Evolutionary conservation across 2,329 filamentous ascomycete species (phyloP).

Genomic region (Colletotrichum graminicola): DNA sequence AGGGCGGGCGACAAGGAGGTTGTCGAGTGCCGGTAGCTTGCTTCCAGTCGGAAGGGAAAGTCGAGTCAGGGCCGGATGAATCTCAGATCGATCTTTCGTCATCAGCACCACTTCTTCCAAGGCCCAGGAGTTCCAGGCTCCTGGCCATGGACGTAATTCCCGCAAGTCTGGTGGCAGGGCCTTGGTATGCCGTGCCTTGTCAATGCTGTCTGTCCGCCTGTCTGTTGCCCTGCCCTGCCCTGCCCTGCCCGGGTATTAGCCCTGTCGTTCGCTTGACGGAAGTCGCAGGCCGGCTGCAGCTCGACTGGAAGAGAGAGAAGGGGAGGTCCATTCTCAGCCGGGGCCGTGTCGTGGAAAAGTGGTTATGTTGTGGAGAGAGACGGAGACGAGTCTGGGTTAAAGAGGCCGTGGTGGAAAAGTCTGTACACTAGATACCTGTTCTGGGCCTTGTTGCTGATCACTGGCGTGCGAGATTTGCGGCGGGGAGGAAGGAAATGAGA

Average conservation of each 20-base stretch:
- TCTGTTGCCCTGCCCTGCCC: conserved; percentile 4
- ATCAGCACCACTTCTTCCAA: conserved; percentile 36
- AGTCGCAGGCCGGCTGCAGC: conserved; percentile 17
- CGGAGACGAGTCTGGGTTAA: conserved; percentile 16
- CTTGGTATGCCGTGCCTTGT: neutral
- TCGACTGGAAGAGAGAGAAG: neutral
- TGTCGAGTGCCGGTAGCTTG: neutral
- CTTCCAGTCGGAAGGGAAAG: conserved; percentile 1
- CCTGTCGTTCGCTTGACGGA: conserved; percentile 32
- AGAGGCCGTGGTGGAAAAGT: conserved; percentile 13
- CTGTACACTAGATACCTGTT: too few relatives aligned
- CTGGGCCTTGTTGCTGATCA: neutral
- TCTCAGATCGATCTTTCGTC: conserved; percentile 38
- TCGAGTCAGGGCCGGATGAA: conserved; percentile 20
- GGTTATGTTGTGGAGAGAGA: conserved; percentile 32
- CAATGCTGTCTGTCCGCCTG: neutral
- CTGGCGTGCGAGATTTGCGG: conserved; percentile 28
- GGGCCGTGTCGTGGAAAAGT: conserved; percentile 39
- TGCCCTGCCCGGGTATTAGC: conserved; percentile 21
- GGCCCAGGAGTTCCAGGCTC: conserved; percentile 33
- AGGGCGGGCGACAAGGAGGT: conserved; percentile 1
- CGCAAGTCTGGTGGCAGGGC: conserved; percentile 22
- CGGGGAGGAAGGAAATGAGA: conserved; percentile 21
- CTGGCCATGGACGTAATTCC: conserved; percentile 40
- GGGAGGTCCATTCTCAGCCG: conserved; percentile 17